Percentiles rank a stretch among this genome's conserved stretches.
Conservation (phyloP, 2,329 filamentous ascomycete genomes). For the Phaeoacremonium minimum region DNA sequence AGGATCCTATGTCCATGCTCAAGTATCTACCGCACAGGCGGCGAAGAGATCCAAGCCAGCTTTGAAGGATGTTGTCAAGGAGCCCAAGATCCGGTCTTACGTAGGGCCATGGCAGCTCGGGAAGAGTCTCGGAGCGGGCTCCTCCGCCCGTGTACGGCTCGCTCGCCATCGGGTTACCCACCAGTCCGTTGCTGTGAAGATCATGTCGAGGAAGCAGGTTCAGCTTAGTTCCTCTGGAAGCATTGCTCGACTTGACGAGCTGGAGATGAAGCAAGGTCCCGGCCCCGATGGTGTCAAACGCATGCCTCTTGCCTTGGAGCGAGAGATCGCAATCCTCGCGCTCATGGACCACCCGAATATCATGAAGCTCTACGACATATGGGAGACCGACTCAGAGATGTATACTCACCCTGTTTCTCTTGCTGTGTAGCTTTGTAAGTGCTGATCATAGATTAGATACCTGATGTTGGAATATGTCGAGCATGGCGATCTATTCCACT, state of each 20-base stretch:
- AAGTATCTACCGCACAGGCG: too few relatives aligned
- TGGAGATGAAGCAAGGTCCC: constrained; percentile 54
- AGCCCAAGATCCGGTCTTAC: constrained; percentile 54
- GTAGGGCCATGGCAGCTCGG: constrained; percentile 95
- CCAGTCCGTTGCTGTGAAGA: constrained; percentile 88
- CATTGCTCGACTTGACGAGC: constrained; percentile 75
- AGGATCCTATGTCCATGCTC: too few relatives aligned
- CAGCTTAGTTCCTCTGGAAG: constrained; percentile 81
- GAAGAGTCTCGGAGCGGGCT: constrained; percentile 82
- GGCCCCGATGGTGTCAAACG: constrained; percentile 57
- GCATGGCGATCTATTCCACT: constrained; percentile 74
- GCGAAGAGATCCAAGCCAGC: too few relatives aligned
- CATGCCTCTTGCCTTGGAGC: constrained; percentile 85
- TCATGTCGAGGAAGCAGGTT: constrained; percentile 79
- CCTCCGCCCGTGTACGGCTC: constrained; percentile 80
- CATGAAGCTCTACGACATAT: constrained; percentile 91
- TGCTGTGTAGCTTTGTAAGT: too few relatives aligned
- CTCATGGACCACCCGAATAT: constrained; percentile 93
- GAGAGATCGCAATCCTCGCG: constrained; percentile 96
- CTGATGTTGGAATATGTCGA: constrained; percentile 91
- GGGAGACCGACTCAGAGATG: constrained; percentile 96
- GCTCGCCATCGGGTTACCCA: constrained; percentile 77
- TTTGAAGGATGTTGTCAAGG: too few relatives aligned
- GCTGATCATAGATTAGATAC: constrained; percentile 56
- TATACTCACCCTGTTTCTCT: constrained; percentile 40